phyloP scores from a whole-genome alignment of 306 rosid genomes.

The Bauhinia variegata region DNA sequence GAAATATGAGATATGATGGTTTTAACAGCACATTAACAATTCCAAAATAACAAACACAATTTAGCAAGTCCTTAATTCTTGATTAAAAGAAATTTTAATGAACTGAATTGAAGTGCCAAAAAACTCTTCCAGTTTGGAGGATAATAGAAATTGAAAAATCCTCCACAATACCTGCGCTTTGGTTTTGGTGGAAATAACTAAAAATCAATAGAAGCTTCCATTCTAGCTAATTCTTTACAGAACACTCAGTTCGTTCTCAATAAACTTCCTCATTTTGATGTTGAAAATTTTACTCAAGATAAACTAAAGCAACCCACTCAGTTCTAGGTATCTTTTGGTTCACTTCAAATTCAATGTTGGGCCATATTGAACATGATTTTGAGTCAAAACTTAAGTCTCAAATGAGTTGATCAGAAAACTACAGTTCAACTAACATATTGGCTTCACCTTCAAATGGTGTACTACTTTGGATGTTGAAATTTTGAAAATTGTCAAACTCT shows the following conservation, averaged over 20 bases:
- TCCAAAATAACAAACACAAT: slow-evolving; percentile 1
- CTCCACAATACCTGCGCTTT: slow-evolving; percentile 3
- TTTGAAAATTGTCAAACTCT: slow-evolving; percentile 38
- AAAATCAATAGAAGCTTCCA: slow-evolving; percentile 18
- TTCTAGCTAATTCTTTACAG: slow-evolving; percentile 13
- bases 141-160: slow-evolving; percentile 25
- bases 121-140: slow-evolving; percentile 16
- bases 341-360: slow-evolving; percentile 23
- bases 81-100: slow-evolving; percentile 17
- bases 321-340: slow-evolving; percentile 6
- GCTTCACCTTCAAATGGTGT: slow-evolving; percentile 56
- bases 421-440: slow-evolving; percentile 24
- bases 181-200: slow-evolving; percentile 6
- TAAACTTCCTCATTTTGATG: slow-evolving; percentile 24
- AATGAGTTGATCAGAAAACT: slow-evolving; percentile 28
- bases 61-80: slow-evolving; percentile 8
- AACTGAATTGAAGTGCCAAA: slow-evolving; percentile 20
- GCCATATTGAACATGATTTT: slow-evolving; percentile 31
- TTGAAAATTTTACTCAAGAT: slow-evolving; percentile 14
- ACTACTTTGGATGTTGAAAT: slow-evolving; percentile 43
- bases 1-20: slow-evolving; percentile 39
- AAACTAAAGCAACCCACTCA: slow-evolving; percentile 8
- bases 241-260: slow-evolving; percentile 1
- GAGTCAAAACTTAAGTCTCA: slow-evolving; percentile 16
- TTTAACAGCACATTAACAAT: slow-evolving; percentile 24